Evolutionary conservation across 805 yeast genomes (phyloP).

Genomic region (Saccharomycopsis capsularis): DNA sequence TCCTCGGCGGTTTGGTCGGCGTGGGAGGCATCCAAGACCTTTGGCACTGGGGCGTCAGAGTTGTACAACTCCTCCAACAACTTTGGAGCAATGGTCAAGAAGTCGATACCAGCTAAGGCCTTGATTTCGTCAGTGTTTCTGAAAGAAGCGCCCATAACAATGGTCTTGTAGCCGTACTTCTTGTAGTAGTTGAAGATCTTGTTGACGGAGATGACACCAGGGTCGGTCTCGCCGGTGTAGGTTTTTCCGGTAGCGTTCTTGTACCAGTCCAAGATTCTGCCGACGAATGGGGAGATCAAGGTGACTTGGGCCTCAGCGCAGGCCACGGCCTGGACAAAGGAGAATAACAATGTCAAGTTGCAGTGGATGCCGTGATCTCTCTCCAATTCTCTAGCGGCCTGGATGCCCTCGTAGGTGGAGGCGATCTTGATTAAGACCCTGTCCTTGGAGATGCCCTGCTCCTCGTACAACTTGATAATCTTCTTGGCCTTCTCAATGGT

Average conservation of each 20-base stretch:
- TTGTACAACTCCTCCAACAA: conserved; percentile 81
- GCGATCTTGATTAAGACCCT: conserved; percentile 94
- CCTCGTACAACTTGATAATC: conserved; percentile 80
- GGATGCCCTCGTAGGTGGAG: conserved; percentile 98
- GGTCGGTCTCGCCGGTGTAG: conserved; percentile 76
- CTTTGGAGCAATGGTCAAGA: conserved; percentile 89
- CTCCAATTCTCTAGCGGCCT: conserved; percentile 95
- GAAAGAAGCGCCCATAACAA: conserved; percentile 99
- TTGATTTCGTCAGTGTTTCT: conserved; percentile 94
- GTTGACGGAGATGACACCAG: conserved; percentile 92
- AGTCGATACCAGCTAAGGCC: conserved; percentile 96
- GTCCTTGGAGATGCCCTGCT: conserved; percentile 79
- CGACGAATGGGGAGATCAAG: conserved; percentile 96
- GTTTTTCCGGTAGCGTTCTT: conserved; percentile 88
- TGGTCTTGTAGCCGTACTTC: conserved; percentile 92
- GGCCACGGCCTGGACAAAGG: conserved; percentile 96
- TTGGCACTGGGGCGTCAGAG: conserved; percentile 75
- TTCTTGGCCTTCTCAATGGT: conserved; percentile 91
- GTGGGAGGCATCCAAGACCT: conserved; percentile 61
- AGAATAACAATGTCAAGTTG: conserved; percentile 92
- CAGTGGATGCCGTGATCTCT: conserved; percentile 83
- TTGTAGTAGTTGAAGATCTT: conserved; percentile 94
- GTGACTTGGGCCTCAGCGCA: conserved; percentile 97
- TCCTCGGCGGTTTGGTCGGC: conserved; percentile 49
- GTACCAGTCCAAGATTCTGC: conserved; percentile 98